These are phyloP conservation scores for Leccinum variicolor DNA, from an alignment of 768 basidiomycete genomes.

Conservation along the genomic window DNA sequence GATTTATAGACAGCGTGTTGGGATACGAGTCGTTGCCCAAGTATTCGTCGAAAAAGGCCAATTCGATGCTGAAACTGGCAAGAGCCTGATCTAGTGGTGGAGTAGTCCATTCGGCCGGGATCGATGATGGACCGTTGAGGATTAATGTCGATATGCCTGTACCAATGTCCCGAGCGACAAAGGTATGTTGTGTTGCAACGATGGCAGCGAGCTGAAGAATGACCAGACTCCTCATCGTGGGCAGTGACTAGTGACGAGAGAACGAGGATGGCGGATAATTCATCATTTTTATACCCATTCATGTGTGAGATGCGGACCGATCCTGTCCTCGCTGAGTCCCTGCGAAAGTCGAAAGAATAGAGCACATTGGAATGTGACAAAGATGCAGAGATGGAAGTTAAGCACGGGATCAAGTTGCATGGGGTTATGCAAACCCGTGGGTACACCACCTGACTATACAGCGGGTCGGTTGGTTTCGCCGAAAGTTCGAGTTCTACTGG, in stretches of 20 bases:
- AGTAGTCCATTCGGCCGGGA: constrained; percentile 43
- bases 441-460: not conserved
- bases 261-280: not conserved
- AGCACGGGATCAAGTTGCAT: not conserved
- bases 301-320: constrained; percentile 7
- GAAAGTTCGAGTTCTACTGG: not conserved
- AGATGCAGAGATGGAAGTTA: not conserved
- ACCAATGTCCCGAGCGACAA: constrained; percentile 3
- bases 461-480: not conserved
- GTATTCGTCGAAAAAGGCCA: constrained; percentile 50
- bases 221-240: constrained; percentile 8
- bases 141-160: constrained; percentile 23
- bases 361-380: not conserved
- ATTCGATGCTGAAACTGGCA: constrained; percentile 55
- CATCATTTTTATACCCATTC: not conserved
- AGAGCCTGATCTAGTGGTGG: constrained; percentile 41
- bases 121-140: constrained; percentile 38
- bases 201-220: not conserved
- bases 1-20: constrained; percentile 40
- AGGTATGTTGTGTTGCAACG: constrained; percentile 8
- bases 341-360: not conserved
- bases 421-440: not conserved
- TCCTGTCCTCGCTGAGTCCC: not conserved
- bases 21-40: constrained; percentile 44
- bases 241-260: not conserved